Evolutionary conservation across 768 basidiomycete genomes (phyloP).

Genomic region (Lactarius hatsudake): DNA sequence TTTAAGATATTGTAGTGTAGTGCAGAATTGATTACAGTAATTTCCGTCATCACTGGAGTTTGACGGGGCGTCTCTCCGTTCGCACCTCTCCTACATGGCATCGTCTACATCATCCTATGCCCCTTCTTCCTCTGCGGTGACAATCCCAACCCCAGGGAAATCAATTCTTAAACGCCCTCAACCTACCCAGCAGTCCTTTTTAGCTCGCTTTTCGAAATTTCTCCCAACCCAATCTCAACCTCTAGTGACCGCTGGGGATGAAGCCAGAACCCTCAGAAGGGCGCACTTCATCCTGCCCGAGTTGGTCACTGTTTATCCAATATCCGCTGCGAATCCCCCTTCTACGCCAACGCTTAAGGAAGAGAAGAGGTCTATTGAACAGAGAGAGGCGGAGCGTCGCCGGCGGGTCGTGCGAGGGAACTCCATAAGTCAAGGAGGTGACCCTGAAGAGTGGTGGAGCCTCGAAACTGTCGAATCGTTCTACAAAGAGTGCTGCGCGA

Average conservation of each 20-base stretch:
- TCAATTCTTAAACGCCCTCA: constrained; percentile 79
- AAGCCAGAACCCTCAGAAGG: constrained; percentile 66
- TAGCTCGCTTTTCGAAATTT: constrained; percentile 72
- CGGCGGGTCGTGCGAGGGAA: constrained; percentile 61
- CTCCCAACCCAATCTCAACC: constrained; percentile 52
- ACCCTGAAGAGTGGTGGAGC: constrained; percentile 75
- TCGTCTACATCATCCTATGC: constrained; percentile 49
- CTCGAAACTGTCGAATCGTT: constrained; percentile 81
- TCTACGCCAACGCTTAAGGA: constrained; percentile 74
- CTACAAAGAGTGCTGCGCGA: constrained; percentile 81
- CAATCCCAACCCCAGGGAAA: constrained; percentile 75
- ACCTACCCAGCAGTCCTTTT: constrained; percentile 62
- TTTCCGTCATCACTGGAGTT: neutral
- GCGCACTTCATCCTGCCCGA: constrained; percentile 91
- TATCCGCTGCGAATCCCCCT: constrained; percentile 80
- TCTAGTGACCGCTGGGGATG: constrained; percentile 37
- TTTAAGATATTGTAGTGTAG: neutral
- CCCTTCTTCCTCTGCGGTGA: constrained; percentile 78
- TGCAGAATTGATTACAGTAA: neutral
- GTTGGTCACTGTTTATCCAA: constrained; percentile 86
- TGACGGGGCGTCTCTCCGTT: constrained; percentile 16
- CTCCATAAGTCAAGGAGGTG: constrained; percentile 33
- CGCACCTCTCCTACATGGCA: constrained; percentile 28
- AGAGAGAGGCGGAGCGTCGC: constrained; percentile 67
- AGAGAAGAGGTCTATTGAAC: constrained; percentile 79